These are phyloP conservation scores for Pseudocercospora pini-densiflorae DNA, from an alignment of 2,329 filamentous ascomycete genomes.

Conservation along the genomic window DNA sequence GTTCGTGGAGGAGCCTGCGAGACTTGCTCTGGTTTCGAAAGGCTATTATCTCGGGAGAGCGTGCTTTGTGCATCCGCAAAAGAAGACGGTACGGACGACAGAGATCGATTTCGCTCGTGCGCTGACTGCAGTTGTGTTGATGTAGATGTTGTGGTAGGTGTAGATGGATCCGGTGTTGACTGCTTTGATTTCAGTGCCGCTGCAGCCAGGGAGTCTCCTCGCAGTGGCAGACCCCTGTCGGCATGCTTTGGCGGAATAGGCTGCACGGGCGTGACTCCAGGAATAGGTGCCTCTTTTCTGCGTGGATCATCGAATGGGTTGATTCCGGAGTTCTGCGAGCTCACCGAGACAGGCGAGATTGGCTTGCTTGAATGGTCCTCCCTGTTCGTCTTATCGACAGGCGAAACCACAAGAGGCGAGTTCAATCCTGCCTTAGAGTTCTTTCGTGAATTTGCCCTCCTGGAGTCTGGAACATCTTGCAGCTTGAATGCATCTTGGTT, in stretches of 20 bases:
- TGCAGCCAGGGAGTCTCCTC: conserved; percentile 63
- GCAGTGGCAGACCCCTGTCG: conserved; percentile 52
- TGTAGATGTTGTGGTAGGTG: conserved; percentile 47
- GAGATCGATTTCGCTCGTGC: conserved; percentile 48
- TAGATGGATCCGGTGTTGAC: conserved; percentile 41
- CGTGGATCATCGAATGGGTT: conserved; percentile 46
- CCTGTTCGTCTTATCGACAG: conserved; percentile 36
- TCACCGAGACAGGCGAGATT: conserved; percentile 43
- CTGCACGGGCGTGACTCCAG: conserved; percentile 34
- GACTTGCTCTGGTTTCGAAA: conserved; percentile 24
- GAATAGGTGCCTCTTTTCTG: conserved; percentile 35
- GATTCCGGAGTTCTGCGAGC: conserved; percentile 43
- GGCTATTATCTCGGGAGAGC: conserved; percentile 34
- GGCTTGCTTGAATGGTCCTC: conserved; percentile 40
- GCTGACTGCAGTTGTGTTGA: conserved; percentile 18
- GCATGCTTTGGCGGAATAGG: conserved; percentile 41
- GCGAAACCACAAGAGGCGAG: conserved; percentile 47
- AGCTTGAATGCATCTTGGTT: conserved; percentile 66
- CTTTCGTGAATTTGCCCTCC: conserved; percentile 52
- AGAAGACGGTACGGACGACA: conserved; percentile 41
- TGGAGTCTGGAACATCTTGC: conserved; percentile 75
- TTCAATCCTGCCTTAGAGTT: conserved; percentile 52
- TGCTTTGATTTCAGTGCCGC: conserved; percentile 32
- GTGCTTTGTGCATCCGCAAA: conserved; percentile 42
- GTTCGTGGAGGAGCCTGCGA: conserved; percentile 29